A percentile compares a stretch with the other conserved stretches of the same genome.
Evolutionary conservation across 1,139 yeast species (phyloP).

Genomic region (Magnusiomyces sp.): DNA sequence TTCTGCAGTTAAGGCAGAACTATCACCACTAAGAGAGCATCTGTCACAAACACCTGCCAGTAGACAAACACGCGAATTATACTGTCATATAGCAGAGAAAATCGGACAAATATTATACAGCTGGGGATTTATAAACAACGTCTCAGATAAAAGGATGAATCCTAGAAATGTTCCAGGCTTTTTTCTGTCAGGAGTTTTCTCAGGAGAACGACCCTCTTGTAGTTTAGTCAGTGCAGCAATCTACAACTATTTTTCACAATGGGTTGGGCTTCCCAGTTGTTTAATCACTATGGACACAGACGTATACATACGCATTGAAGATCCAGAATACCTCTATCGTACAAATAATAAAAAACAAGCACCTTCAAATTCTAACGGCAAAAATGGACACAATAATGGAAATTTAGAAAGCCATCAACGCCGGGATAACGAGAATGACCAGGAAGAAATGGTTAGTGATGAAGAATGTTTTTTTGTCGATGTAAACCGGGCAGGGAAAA

Average conservation of each 20-base stretch:
- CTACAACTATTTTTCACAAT: conserved; percentile 11
- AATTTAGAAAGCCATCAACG: too few relatives aligned
- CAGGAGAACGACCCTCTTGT: not conserved
- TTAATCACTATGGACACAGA: conserved; percentile 9
- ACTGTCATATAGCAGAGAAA: not conserved
- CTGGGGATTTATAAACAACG: conserved; percentile 1
- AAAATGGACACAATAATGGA: too few relatives aligned
- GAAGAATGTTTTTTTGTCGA: conserved; percentile 9
- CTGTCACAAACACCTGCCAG: not conserved
- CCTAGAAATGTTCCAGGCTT: not conserved
- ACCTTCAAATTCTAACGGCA: too few relatives aligned
- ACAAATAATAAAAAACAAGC: too few relatives aligned
- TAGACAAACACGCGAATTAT: not conserved
- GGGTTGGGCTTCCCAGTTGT: conserved; percentile 11
- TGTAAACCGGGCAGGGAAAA: conserved; percentile 10
- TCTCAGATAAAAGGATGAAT: not conserved
- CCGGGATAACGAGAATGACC: too few relatives aligned
- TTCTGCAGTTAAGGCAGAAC: not conserved
- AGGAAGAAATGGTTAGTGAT: not conserved
- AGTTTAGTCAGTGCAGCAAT: conserved; percentile 8
- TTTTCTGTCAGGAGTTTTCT: conserved; percentile 4
- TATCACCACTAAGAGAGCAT: not conserved
- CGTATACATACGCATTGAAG: conserved; percentile 9
- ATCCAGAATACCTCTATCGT: not conserved
- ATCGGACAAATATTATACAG: conserved; percentile 4